Evolutionary conservation across 345 rosid species (phyloP), one percentile per base, ranked within the genome.

Genomic region (Aurinia saxatilis): DNA sequence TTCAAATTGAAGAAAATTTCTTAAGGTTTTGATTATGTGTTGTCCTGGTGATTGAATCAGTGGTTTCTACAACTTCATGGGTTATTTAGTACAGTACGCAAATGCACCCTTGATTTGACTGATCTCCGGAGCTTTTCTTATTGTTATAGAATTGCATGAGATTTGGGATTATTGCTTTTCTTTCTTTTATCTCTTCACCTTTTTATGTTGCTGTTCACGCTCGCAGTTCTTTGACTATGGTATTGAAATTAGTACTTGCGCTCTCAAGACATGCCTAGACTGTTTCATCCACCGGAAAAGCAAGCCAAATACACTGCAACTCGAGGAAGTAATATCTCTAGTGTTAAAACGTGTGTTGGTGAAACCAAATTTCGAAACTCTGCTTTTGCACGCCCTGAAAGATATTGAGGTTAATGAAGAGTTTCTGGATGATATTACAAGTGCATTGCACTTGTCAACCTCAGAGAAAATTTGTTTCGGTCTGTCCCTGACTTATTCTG

Each of bases 401-500:
- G 52, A 63, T 59, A 55, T 27, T 7, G 83, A 74, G 65, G 62
- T 85, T 63, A 79, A 50, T 44, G 84, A 77, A 59, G 75, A 73
- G 13, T 71, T 75, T 65, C 61, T 85, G 31, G 84, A 77, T 65
- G 68, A 69, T 57, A 74, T 88, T 19, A 65, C 80, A 1, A 66
- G 52, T 50, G 57, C 56, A 25, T 73, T 82, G 55, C 71, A 61
- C 45, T 78, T 88, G 66, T 79, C 96, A 3, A 49, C 78, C 15
- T 51, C 77, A 31, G 88, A 88, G 76, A 85, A 77, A 71, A 73
- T 85, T 41, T 76, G 75, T 54, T 60, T 80, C 46, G 83, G 86
- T 70, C 84, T 88, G 63, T 86, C 92, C 17, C 63, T 88, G 58
- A 81, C 78, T 34, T 84, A 78, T 45, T 79, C 81, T 18, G 90